Evolutionary conservation across 495 filamentous ascomycete genomes (phyloP).

Genomic region (Aspergillus sclerotiicarbonarius): DNA sequence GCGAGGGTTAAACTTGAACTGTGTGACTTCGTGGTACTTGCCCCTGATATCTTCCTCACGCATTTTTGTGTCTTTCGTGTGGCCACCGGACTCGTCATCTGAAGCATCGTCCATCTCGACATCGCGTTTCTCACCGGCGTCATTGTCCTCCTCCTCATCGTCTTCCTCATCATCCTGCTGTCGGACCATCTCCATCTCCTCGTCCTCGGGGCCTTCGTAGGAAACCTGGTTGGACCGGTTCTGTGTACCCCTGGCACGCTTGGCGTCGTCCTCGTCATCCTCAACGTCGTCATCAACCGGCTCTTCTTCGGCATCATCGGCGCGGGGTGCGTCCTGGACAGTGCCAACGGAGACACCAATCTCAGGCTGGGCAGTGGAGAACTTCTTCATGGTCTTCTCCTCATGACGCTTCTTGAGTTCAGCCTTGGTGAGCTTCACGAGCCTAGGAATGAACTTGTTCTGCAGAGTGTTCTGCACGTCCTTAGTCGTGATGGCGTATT

Average conservation of each 20-base stretch:
- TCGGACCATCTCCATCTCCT: slow-evolving; percentile 71
- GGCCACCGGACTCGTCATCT: slow-evolving; percentile 39
- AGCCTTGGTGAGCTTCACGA: slow-evolving; percentile 64
- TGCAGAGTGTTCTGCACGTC: slow-evolving; percentile 82
- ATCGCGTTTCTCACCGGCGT: slow-evolving; percentile 16
- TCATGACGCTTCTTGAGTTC: slow-evolving; percentile 77
- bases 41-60: slow-evolving; percentile 67
- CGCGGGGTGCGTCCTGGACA: slow-evolving; percentile 58
- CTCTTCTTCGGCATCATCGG: slow-evolving; percentile 54
- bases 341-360: slow-evolving; percentile 75
- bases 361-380: slow-evolving; percentile 69
- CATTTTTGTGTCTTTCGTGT: slow-evolving; percentile 42
- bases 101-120: slow-evolving; percentile 35
- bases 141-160: slow-evolving; percentile 43
- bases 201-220: slow-evolving; percentile 90
- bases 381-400: slow-evolving; percentile 57
- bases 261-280: slow-evolving; percentile 83
- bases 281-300: slow-evolving; percentile 71
- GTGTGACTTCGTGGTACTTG: slow-evolving; percentile 60
- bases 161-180: slow-evolving; percentile 43
- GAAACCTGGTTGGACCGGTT: slow-evolving; percentile 78
- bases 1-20: slow-evolving; percentile 77
- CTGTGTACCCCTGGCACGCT: slow-evolving; percentile 67
- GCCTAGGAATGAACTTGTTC: slow-evolving; percentile 66
- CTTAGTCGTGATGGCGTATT: slow-evolving; percentile 75